These are phyloP conservation scores for Colletotrichum liaoningense DNA, from an alignment of 2,329 filamentous ascomycete species.

Conservation along the genomic window DNA sequence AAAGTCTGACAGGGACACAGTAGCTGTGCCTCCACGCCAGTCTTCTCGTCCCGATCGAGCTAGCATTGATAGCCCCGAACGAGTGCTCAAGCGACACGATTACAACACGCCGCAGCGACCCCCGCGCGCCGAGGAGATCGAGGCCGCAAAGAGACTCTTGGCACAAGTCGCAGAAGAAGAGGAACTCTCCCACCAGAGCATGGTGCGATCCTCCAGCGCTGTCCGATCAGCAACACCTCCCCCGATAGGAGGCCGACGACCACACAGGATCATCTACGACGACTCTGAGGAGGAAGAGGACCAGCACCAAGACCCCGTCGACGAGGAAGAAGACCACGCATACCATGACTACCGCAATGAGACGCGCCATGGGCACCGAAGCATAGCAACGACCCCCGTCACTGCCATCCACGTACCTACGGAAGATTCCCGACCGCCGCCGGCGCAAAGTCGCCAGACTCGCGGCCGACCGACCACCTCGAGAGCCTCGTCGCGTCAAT, in stretches of 20 bases:
- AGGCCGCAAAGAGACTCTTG: slow-evolving; percentile 21
- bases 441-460: not conserved
- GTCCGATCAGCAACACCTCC: slow-evolving; percentile 27
- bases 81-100: not conserved
- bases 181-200: not conserved
- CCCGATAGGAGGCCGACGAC: slow-evolving; percentile 18
- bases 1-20: not conserved
- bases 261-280: slow-evolving; percentile 18
- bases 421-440: not conserved
- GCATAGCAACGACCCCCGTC: slow-evolving; percentile 2
- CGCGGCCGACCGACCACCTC: not conserved
- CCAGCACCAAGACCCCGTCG: not conserved
- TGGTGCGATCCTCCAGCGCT: not conserved
- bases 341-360: slow-evolving; percentile 9
- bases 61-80: slow-evolving; percentile 9
- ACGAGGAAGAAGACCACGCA: not conserved
- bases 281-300: slow-evolving; percentile 18
- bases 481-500: slow-evolving; percentile 8
- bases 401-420: slow-evolving; percentile 1
- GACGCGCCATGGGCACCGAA: not conserved
- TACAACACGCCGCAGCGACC: slow-evolving; percentile 16
- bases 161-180: slow-evolving; percentile 17
- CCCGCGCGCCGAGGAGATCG: slow-evolving; percentile 26
- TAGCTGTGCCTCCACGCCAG: not conserved
- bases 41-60: slow-evolving; percentile 21